A percentile compares a stretch with the other conserved stretches of the same genome.
Evolutionary conservation across 306 rosid genomes (phyloP).

Genomic region (Castanospermum australe): DNA sequence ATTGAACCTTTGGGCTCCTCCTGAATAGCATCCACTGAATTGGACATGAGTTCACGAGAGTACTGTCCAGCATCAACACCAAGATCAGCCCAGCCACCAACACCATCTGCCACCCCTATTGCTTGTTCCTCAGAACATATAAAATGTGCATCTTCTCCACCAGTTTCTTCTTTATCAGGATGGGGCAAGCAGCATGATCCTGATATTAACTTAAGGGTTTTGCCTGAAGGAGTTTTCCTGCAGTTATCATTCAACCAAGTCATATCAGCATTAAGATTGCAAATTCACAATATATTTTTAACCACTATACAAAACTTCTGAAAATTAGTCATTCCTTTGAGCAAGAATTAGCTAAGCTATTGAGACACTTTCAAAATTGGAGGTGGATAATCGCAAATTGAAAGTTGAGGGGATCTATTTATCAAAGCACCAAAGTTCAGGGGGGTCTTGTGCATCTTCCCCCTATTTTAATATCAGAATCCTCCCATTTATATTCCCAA

Average conservation of each 20-base stretch:
- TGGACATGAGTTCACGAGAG: constrained; percentile 93
- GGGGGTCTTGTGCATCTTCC: too few relatives aligned
- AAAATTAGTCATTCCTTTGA: too few relatives aligned
- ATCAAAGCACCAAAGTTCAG: too few relatives aligned
- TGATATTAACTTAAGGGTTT: constrained; percentile 69
- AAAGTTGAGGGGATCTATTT: too few relatives aligned
- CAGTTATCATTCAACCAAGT: constrained; percentile 31
- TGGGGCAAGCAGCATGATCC: constrained; percentile 97
- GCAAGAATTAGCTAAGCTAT: too few relatives aligned
- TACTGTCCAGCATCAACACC: constrained; percentile 86
- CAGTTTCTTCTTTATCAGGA: constrained; percentile 97
- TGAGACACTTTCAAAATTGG: too few relatives aligned
- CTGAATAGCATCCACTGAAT: constrained; percentile 76
- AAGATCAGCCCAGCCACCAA: constrained; percentile 98
- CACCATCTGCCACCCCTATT: constrained; percentile 98
- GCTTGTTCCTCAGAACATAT: constrained; percentile 93
- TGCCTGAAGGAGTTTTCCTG: constrained; percentile 67
- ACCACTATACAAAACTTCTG: too few relatives aligned
- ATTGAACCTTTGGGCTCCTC: constrained; percentile 96
- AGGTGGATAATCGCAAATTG: too few relatives aligned
- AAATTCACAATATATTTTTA: neutral
- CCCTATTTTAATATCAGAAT: too few relatives aligned
- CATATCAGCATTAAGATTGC: constrained; percentile 13
- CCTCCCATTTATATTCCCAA: too few relatives aligned
- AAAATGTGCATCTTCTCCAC: constrained; percentile 99